A percentile compares a stretch with the other conserved stretches of the same genome.
These are phyloP conservation scores for Leucocoprinus leucothites DNA, from an alignment of 768 basidiomycete genomes.

Conservation along the genomic window DNA sequence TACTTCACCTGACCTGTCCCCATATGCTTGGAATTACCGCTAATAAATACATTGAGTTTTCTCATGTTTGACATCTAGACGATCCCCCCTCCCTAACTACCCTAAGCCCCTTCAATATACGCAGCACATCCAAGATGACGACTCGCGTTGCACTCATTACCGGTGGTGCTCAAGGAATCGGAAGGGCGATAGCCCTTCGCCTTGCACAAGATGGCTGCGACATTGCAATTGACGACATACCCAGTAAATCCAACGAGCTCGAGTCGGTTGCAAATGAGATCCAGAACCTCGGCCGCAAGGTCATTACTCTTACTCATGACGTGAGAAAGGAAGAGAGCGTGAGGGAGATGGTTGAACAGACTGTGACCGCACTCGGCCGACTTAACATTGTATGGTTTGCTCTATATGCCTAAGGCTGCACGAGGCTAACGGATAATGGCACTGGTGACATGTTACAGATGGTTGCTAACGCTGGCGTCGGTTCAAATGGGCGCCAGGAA, in stretches of 20 bases:
- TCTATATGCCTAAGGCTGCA: background rate
- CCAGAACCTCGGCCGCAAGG: constrained; percentile 21
- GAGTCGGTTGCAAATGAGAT: constrained; percentile 26
- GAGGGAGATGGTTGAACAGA: constrained; percentile 31
- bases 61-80: no score
- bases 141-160: constrained; percentile 28
- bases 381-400: constrained; percentile 42
- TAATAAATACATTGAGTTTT: no score
- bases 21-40: no score
- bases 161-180: constrained; percentile 44
- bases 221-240: constrained; percentile 42
- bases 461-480: constrained; percentile 11
- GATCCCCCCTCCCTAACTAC: background rate
- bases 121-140: background rate
- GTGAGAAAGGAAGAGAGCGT: constrained; percentile 41
- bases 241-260: constrained; percentile 23
- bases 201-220: constrained; percentile 46
- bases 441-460: background rate
- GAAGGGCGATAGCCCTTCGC: constrained; percentile 41
- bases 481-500: background rate
- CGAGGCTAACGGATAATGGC: no score
- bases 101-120: background rate
- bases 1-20: no score
- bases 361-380: constrained; percentile 33
- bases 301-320: constrained; percentile 27